Percentiles rank a stretch among this genome's conserved stretches.
phyloP scores from a whole-genome alignment of 1,284 basidiomycete genomes.

The Singerocomus rubriflavus region DNA sequence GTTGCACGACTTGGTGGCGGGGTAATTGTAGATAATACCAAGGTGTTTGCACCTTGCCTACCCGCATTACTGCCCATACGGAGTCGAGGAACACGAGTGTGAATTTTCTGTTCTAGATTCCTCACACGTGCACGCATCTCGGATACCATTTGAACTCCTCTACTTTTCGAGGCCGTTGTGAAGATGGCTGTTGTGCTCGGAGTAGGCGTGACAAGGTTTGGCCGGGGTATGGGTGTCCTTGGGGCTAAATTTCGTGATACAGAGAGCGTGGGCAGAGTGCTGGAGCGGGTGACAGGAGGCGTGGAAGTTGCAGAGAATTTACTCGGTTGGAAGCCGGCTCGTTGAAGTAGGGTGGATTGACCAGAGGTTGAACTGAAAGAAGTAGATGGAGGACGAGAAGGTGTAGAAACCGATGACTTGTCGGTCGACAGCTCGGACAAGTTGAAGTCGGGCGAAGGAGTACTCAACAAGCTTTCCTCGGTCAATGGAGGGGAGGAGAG shows the following conservation, averaged over 20 bases:
- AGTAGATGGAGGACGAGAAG: conserved; percentile 37
- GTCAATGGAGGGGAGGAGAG: conserved; percentile 24
- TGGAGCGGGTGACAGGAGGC: conserved; percentile 52
- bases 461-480: conserved; percentile 50
- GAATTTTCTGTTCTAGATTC: conserved; percentile 79
- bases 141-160: conserved; percentile 84
- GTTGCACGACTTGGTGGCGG: conserved; percentile 36
- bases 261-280: conserved; percentile 50
- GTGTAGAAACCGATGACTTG: conserved; percentile 25
- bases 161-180: conserved; percentile 58
- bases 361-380: conserved; percentile 38
- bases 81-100: conserved; percentile 75
- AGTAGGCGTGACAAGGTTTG: conserved; percentile 41
- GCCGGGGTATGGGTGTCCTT: conserved; percentile 45
- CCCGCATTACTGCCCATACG: conserved; percentile 71
- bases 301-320: conserved; percentile 45
- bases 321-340: conserved; percentile 46
- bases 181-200: conserved; percentile 38
- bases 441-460: conserved; percentile 57
- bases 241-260: conserved; percentile 45
- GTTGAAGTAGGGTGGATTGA: conserved; percentile 49
- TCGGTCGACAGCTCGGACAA: conserved; percentile 58
- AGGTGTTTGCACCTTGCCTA: conserved; percentile 41
- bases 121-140: conserved; percentile 81
- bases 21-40: conserved; percentile 35